Conservation (phyloP, 2,329 filamentous ascomycete species). For the Aspergillus calidoustus region DNA sequence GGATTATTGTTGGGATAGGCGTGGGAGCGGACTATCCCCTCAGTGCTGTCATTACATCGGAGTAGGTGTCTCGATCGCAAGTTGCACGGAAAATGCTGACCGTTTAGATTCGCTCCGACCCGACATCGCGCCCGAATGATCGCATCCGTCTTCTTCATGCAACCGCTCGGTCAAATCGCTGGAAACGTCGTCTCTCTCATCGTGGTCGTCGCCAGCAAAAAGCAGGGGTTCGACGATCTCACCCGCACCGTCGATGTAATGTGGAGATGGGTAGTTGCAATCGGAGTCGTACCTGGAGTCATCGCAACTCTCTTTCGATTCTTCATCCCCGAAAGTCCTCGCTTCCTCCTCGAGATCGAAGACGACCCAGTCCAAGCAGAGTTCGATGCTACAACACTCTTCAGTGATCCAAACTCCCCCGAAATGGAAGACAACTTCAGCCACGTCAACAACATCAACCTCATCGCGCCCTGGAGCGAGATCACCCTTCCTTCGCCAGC, state of each 20-base stretch:
- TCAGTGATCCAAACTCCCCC: slow-evolving; percentile 44
- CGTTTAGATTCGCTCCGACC: slow-evolving; percentile 54
- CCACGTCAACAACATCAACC: slow-evolving; percentile 4
- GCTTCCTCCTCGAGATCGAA: slow-evolving; percentile 69
- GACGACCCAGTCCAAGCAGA: slow-evolving; percentile 64
- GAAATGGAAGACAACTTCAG: slow-evolving; percentile 15
- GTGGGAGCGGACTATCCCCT: slow-evolving; percentile 73
- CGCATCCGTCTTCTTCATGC: slow-evolving; percentile 70
- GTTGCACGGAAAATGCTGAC: background rate
- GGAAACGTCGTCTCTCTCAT: slow-evolving; percentile 65
- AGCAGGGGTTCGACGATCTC: slow-evolving; percentile 32
- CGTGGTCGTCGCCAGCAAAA: slow-evolving; percentile 40
- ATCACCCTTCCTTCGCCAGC: slow-evolving; percentile 11
- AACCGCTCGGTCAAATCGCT: slow-evolving; percentile 68
- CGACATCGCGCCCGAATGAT: slow-evolving; percentile 70
- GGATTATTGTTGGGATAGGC: slow-evolving; percentile 55
- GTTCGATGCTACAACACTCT: slow-evolving; percentile 63
- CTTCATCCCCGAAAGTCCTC: slow-evolving; percentile 68
- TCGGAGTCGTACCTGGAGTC: slow-evolving; percentile 66
- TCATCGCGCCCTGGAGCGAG: slow-evolving; percentile 25
- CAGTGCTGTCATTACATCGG: slow-evolving; percentile 69
- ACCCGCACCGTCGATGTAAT: slow-evolving; percentile 59
- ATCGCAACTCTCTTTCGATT: slow-evolving; percentile 70
- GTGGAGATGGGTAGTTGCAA: slow-evolving; percentile 70
- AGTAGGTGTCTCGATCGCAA: slow-evolving; percentile 53